Conservation (phyloP, 768 basidiomycete genomes). For the Pleurotus platypus region DNA sequence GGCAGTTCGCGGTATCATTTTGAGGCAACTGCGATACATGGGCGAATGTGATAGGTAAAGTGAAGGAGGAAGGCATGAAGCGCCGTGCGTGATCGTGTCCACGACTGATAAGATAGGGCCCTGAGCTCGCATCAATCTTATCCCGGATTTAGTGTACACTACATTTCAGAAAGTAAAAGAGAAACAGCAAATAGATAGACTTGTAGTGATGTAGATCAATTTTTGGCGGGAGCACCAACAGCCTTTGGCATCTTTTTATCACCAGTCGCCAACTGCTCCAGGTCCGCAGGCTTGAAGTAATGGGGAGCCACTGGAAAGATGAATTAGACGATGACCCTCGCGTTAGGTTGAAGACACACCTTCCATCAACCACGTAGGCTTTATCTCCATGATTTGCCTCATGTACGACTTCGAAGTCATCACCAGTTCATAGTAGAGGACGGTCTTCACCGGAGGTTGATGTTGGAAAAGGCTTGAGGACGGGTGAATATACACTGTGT, state of each 20-base stretch:
- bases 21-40: not conserved
- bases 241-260: conserved; percentile 96
- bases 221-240: conserved; percentile 33
- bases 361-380: conserved; percentile 91
- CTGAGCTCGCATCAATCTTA: no score
- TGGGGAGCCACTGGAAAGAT: conserved; percentile 79
- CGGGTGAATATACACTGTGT: conserved; percentile 96
- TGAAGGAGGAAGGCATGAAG: not conserved
- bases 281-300: conserved; percentile 86
- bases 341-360: conserved; percentile 38
- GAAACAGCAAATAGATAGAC: no score
- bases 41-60: not conserved
- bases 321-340: not conserved
- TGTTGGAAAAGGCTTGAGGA: conserved; percentile 93
- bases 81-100: no score
- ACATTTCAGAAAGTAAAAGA: no score
- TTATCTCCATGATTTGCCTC: conserved; percentile 98
- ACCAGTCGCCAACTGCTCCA: conserved; percentile 74
- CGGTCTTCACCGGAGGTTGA: conserved; percentile 87
- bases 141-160: no score
- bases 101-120: no score
- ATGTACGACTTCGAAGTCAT: conserved; percentile 98
- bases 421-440: conserved; percentile 95
- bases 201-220: not conserved
- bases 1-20: not conserved